phyloP scores from a whole-genome alignment of 345 rosid species.

The Punica granatum region DNA sequence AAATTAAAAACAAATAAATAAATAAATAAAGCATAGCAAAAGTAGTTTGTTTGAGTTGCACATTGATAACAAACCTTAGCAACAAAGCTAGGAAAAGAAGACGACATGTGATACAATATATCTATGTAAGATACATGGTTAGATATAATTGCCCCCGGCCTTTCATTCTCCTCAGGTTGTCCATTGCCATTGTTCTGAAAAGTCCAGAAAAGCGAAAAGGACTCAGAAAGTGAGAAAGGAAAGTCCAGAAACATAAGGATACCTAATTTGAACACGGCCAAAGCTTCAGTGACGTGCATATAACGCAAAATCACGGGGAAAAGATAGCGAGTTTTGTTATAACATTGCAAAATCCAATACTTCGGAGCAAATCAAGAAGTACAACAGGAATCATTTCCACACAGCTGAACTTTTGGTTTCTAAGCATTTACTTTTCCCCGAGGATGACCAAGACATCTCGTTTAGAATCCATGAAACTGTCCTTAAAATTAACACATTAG shows the following conservation, averaged over 20 bases:
- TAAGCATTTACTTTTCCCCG: too few species aligned
- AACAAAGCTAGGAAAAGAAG: constrained; percentile 92
- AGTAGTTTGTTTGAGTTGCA: neutral
- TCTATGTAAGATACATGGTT: constrained; percentile 89
- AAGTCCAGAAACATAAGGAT: neutral
- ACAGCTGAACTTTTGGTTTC: too few species aligned
- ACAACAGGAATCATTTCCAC: too few species aligned
- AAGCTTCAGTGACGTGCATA: too few species aligned
- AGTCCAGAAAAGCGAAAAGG: constrained; percentile 7
- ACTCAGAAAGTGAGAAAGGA: neutral
- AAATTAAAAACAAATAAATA: too few species aligned
- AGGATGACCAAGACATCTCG: too few species aligned
- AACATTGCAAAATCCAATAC: too few species aligned
- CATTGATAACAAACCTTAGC: constrained; percentile 67
- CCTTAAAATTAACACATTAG: neutral
- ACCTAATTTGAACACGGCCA: neutral
- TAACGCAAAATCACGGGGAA: too few species aligned
- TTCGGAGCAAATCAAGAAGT: too few species aligned
- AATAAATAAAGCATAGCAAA: neutral
- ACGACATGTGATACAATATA: constrained; percentile 93
- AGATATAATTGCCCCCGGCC: constrained; percentile 77
- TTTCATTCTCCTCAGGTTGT: constrained; percentile 44
- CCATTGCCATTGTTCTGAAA: constrained; percentile 24
- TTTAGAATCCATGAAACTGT: neutral
- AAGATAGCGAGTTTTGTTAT: too few species aligned